Evolutionary conservation across 2,329 filamentous ascomycete species (phyloP).

Genomic region (Fusarium sp.): DNA sequence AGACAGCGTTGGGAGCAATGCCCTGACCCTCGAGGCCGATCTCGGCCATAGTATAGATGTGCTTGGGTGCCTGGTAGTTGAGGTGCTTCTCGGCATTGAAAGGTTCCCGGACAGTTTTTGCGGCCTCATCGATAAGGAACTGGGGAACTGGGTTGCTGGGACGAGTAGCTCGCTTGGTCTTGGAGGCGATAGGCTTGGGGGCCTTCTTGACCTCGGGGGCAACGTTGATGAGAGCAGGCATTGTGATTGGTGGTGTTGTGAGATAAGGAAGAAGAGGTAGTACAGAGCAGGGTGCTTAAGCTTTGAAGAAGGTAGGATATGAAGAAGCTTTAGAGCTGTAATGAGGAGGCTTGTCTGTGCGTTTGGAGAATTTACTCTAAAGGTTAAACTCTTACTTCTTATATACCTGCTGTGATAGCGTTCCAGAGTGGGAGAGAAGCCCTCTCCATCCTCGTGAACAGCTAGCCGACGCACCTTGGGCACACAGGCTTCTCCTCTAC

Average conservation of each 20-base stretch:
- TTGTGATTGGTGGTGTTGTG: slow-evolving; percentile 4
- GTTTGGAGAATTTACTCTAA: background rate
- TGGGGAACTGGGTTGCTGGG: slow-evolving; percentile 15
- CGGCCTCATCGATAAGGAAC: slow-evolving; percentile 18
- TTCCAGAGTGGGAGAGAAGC: background rate
- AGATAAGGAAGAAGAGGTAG: background rate
- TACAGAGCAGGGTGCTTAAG: background rate
- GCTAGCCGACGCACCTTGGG: background rate
- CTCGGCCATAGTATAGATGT: slow-evolving; percentile 63
- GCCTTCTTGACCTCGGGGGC: background rate
- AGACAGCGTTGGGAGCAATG: slow-evolving; percentile 42
- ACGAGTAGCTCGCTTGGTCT: slow-evolving; percentile 21
- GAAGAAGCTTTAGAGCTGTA: background rate
- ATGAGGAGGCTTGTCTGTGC: background rate
- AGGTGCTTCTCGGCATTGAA: slow-evolving; percentile 67
- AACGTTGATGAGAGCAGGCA: background rate
- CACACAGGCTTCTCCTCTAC: background rate
- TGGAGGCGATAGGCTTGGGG: slow-evolving; percentile 21
- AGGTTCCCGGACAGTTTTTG: slow-evolving; percentile 5
- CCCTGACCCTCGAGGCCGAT: slow-evolving; percentile 28
- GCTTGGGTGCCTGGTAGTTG: slow-evolving; percentile 57
- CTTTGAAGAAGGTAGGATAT: background rate
- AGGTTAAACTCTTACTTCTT: background rate
- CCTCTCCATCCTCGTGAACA: background rate
- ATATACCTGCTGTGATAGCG: background rate